Base-by-base conservation (phyloP, 805 yeast species). In the Teunomyces stri region DNA sequence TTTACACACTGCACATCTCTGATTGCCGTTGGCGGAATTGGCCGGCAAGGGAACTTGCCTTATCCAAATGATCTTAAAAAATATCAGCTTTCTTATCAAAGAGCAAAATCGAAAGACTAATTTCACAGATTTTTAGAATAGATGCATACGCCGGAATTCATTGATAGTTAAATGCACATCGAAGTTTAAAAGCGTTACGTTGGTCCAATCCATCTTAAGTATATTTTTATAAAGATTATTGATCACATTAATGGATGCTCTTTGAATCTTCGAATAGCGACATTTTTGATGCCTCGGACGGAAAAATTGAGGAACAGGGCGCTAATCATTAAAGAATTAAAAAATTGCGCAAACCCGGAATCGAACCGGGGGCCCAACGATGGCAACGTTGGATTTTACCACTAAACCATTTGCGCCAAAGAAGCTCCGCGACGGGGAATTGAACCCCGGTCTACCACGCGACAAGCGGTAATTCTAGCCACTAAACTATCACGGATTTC, bases 311-410 rank as follows among this genome's bases (percentile, higher is more conserved):
- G 25, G 2, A 6, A 22, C 9, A 7, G 25, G 25, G 25, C 9
- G 9, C 2, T 6, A 5, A 7, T 22, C 25, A 6, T 3, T 18
- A 1, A 18, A 18, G 4, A 18, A 4, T 22, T 3, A 22, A 29
- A 44, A 21, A 25, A 41, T 4, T 45, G 48, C 48, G 48, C 48
- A 45, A 45, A 40, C 45, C 48, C 48, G 48, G 48, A 45, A 45
- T 45, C 48, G 48, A 45, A 45, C 42, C 48, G 44, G 48, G 48
- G 48, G 44, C 48, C 40, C 45, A 43, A 43, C 45, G 45, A 43
- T 43, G 45, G 45, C 45, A 43, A 43, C 45, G 45, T 43, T 43
- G 45, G 45, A 43, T 43, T 43, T 43, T 43, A 43, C 45, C 36
- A 40, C 43, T 40, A 40, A 40, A 28, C 43, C 43, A 40, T 40